Conservation (phyloP, 1,139 yeast genomes). For the Candida tropicalis region DNA sequence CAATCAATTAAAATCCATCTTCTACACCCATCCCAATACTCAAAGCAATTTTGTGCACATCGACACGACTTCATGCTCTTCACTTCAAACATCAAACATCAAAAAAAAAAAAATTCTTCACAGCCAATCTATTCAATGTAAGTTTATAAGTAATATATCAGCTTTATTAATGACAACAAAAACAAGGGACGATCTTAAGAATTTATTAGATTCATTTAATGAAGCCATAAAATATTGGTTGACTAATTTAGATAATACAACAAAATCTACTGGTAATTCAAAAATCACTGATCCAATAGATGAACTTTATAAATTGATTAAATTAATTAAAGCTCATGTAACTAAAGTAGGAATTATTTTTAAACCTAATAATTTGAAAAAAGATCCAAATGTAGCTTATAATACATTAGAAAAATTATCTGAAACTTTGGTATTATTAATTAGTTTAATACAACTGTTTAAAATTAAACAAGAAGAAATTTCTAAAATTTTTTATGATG, state of each 20-base stretch:
- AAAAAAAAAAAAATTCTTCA: too few species aligned
- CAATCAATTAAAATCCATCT: too few species aligned
- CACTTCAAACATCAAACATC: too few species aligned
- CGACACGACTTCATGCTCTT: too few species aligned
- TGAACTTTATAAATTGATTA: constrained; percentile 60
- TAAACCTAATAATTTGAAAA: constrained; percentile 55
- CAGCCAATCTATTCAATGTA: too few species aligned
- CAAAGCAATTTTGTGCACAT: too few species aligned
- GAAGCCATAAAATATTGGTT: constrained; percentile 42
- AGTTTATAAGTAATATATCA: too few species aligned
- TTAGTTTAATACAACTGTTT: constrained; percentile 51
- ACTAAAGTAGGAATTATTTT: constrained; percentile 80
- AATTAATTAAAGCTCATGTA: constrained; percentile 71
- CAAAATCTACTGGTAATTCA: constrained; percentile 24
- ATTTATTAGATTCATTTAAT: constrained; percentile 32
- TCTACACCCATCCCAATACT: too few species aligned
- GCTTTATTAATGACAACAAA: background rate
- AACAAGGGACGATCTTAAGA: constrained; percentile 25
- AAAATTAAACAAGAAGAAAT: constrained; percentile 28
- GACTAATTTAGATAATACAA: constrained; percentile 17
- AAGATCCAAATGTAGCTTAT: constrained; percentile 47
- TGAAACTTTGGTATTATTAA: constrained; percentile 44
- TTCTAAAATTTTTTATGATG: constrained; percentile 46
- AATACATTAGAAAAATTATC: constrained; percentile 54
- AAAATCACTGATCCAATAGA: constrained; percentile 47